A percentile compares a stretch with the other conserved stretches of the same genome.
These are phyloP conservation scores for Pseudogymnoascus sp. DNA, from an alignment of 2,329 filamentous ascomycete genomes.

Conservation along the genomic window DNA sequence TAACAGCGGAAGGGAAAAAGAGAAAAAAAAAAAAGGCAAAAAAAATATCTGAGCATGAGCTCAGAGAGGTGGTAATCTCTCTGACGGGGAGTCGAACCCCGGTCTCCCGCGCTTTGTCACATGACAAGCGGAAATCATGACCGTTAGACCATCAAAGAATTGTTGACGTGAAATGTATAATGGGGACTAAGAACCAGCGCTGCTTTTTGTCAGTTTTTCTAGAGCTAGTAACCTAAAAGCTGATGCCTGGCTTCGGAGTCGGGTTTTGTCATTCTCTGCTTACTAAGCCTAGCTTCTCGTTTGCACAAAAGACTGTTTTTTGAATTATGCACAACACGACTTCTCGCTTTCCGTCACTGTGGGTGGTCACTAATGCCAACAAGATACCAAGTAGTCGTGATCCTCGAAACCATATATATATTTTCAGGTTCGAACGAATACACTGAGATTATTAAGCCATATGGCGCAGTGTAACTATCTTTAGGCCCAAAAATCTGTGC, in stretches of 20 bases:
- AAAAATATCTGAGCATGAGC: conserved; percentile 8
- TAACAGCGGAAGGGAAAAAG: not conserved
- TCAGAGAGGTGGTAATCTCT: conserved; percentile 12
- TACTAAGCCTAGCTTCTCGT: too few relatives aligned
- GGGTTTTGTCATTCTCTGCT: too few relatives aligned
- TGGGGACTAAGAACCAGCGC: too few relatives aligned
- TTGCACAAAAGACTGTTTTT: too few relatives aligned
- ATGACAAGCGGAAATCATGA: conserved; percentile 26
- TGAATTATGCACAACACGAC: too few relatives aligned
- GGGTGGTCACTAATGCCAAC: not conserved
- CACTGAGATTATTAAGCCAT: not conserved
- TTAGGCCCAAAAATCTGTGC: not conserved
- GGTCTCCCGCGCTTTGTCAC: conserved; percentile 16
- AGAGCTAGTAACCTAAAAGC: too few relatives aligned
- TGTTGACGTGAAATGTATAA: too few relatives aligned
- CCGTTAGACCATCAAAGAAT: conserved; percentile 15
- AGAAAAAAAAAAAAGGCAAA: not conserved
- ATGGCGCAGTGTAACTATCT: not conserved
- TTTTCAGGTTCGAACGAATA: not conserved
- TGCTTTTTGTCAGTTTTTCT: too few relatives aligned
- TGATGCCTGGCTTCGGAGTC: too few relatives aligned
- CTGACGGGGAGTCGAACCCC: conserved; percentile 17
- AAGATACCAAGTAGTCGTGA: not conserved
- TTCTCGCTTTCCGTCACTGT: too few relatives aligned
- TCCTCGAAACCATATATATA: not conserved